phyloP scores from a whole-genome alignment of 345 rosid species.

The Microthlaspi erraticum region DNA sequence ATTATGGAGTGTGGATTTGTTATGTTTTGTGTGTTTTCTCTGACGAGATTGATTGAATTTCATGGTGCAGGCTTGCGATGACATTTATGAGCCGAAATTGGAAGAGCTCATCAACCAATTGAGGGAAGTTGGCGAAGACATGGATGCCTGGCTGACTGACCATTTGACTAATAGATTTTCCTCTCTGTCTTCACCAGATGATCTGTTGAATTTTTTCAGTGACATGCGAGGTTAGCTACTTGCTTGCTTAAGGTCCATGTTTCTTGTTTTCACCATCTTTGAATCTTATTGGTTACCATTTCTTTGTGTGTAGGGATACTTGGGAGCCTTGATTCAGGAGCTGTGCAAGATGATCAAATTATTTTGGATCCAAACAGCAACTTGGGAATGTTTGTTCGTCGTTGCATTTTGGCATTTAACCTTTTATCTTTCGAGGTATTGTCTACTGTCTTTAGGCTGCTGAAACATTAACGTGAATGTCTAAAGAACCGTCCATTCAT shows the following conservation, averaged over 20 bases:
- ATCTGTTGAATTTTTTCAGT: constrained; percentile 74
- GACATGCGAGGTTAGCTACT: constrained; percentile 77
- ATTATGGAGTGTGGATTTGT: background rate
- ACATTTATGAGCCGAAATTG: constrained; percentile 79
- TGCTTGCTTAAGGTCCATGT: background rate
- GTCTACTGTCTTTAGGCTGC: constrained; percentile 9
- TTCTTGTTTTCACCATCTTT: constrained; percentile 12
- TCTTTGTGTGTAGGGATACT: constrained; percentile 61
- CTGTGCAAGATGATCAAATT: constrained; percentile 76
- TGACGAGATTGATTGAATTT: constrained; percentile 21
- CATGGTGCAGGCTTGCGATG: constrained; percentile 72
- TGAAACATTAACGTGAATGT: constrained; percentile 26
- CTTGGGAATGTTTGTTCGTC: constrained; percentile 90
- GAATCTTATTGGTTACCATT: constrained; percentile 7
- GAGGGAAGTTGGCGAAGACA: constrained; percentile 65
- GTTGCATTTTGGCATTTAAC: constrained; percentile 83
- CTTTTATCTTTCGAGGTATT: constrained; percentile 82
- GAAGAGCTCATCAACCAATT: constrained; percentile 71
- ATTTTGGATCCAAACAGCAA: constrained; percentile 83
- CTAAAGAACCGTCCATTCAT: background rate
- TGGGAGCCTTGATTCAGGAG: constrained; percentile 69
- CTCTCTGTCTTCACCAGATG: constrained; percentile 75
- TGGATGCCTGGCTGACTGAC: constrained; percentile 73
- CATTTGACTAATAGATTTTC: constrained; percentile 67
- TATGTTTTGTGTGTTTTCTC: constrained; percentile 1